Conservation (phyloP, 345 rosid species). For the Hibiscus mutabilis region DNA sequence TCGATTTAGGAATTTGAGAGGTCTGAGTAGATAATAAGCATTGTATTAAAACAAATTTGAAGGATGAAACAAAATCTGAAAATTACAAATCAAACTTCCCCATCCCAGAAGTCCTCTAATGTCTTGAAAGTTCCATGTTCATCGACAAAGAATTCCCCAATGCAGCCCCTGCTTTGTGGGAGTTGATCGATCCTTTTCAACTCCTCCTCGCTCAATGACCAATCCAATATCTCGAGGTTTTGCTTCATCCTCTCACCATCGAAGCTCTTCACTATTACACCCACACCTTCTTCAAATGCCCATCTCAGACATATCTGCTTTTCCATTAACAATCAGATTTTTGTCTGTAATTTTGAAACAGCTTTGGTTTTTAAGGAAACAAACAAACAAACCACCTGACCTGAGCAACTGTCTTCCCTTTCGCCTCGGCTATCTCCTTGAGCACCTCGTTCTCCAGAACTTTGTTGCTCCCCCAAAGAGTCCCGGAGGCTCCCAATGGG, state of each 20-base stretch:
- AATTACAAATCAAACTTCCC: no score
- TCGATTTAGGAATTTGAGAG: no score
- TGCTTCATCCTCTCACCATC: background rate
- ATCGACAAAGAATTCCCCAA: no score
- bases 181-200: background rate
- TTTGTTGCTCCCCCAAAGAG: constrained; percentile 57
- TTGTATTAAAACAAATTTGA: no score
- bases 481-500: constrained; percentile 57
- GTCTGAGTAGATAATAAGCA: no score
- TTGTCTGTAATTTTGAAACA: background rate
- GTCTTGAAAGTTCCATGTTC: no score
- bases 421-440: constrained; percentile 51
- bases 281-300: background rate
- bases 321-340: background rate
- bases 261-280: background rate
- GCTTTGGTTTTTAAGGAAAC: background rate
- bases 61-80: no score
- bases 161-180: background rate
- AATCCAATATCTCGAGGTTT: background rate
- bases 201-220: background rate
- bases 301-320: background rate
- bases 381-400: constrained; percentile 12
- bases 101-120: no score
- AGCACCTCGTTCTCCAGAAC: constrained; percentile 56
- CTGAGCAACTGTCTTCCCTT: constrained; percentile 73